Percentiles rank a stretch among this genome's conserved stretches.
These are phyloP conservation scores for Xylaria sp. DNA, from an alignment of 2,329 filamentous ascomycete genomes.

Conservation along the genomic window DNA sequence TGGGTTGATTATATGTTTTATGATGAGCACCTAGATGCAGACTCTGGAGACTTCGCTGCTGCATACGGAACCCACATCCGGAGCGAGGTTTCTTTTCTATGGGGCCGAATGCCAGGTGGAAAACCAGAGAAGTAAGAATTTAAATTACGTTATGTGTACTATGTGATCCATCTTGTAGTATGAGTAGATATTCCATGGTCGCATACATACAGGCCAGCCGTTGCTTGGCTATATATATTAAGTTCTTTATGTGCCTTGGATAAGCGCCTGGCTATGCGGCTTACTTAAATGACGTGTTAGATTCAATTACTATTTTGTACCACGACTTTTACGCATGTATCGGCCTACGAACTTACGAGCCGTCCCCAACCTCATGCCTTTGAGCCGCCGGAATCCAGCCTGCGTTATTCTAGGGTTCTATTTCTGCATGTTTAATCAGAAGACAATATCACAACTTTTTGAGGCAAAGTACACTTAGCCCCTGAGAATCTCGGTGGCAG, in stretches of 20 bases:
- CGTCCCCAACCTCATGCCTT: background rate
- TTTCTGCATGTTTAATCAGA: background rate
- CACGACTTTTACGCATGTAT: background rate
- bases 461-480: background rate
- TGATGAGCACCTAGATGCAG: too few species aligned
- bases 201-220: background rate
- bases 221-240: background rate
- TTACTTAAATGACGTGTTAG: background rate
- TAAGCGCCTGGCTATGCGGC: background rate
- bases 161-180: background rate
- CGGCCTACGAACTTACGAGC: background rate
- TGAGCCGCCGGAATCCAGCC: background rate
- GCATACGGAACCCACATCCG: background rate
- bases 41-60: too few species aligned
- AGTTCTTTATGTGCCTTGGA: background rate
- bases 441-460: background rate
- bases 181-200: background rate
- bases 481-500: background rate
- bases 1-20: too few species aligned
- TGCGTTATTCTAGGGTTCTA: background rate
- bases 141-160: background rate
- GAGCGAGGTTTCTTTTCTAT: background rate
- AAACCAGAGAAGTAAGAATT: background rate
- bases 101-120: too few species aligned
- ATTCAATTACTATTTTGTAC: background rate